A percentile compares a stretch with the other conserved stretches of the same genome.
Conservation (phyloP, 2,329 filamentous ascomycete genomes). For the Fusarium musae region DNA sequence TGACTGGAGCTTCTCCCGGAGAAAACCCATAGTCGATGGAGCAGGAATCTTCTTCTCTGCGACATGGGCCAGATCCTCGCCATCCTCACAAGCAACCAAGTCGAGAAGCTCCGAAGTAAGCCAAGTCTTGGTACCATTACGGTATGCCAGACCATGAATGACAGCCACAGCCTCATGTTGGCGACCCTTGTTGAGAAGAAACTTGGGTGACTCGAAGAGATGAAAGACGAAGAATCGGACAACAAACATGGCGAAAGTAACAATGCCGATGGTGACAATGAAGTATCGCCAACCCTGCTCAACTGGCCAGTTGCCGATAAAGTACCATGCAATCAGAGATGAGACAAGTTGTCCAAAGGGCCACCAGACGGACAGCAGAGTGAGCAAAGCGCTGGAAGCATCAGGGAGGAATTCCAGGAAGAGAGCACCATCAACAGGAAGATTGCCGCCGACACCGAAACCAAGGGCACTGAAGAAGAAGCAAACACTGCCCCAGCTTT, state of each 20-base stretch:
- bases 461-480: slow-evolving; percentile 70
- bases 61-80: slow-evolving; percentile 40
- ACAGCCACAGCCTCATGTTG: slow-evolving; percentile 83
- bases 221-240: slow-evolving; percentile 83
- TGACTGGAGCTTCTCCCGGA: slow-evolving; percentile 69
- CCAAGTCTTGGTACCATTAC: slow-evolving; percentile 78
- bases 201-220: slow-evolving; percentile 88
- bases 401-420: slow-evolving; percentile 87
- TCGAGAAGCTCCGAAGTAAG: slow-evolving; percentile 77
- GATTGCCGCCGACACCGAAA: slow-evolving; percentile 78
- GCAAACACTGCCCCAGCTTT: slow-evolving; percentile 74
- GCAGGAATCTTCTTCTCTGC: slow-evolving; percentile 20
- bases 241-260: slow-evolving; percentile 82
- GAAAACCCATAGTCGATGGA: slow-evolving; percentile 51
- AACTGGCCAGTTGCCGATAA: slow-evolving; percentile 74
- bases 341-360: slow-evolving; percentile 82
- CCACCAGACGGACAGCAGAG: slow-evolving; percentile 88
- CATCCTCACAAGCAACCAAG: slow-evolving; percentile 60
- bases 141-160: slow-evolving; percentile 79
- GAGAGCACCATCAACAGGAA: slow-evolving; percentile 81
- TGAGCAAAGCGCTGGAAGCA: slow-evolving; percentile 77
- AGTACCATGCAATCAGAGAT: slow-evolving; percentile 79
- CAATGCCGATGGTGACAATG: slow-evolving; percentile 74
- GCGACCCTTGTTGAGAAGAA: slow-evolving; percentile 78
- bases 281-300: slow-evolving; percentile 83